phyloP scores from a whole-genome alignment of 306 rosid genomes.

The Cucumis melo region DNA sequence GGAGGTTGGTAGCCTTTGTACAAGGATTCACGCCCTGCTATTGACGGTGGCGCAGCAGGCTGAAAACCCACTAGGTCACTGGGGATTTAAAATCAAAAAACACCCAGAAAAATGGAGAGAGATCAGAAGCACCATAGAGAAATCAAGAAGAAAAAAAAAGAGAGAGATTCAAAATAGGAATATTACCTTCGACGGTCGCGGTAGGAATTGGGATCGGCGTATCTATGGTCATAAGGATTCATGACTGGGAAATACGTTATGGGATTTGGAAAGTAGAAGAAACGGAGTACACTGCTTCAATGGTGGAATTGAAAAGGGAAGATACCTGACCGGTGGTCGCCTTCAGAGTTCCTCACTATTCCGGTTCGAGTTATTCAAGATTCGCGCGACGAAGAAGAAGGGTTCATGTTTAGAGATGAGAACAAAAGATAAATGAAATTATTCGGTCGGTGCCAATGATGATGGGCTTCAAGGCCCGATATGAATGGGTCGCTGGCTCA shows the following conservation, averaged over 20 bases:
- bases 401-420: not conserved
- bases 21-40: slow-evolving; percentile 17
- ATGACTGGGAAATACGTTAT: not conserved
- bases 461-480: not conserved
- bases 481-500: not conserved
- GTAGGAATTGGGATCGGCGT: slow-evolving; percentile 50
- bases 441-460: not conserved
- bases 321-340: not conserved
- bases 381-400: not conserved
- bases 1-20: slow-evolving; percentile 24
- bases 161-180: not conserved
- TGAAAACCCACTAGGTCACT: slow-evolving; percentile 53
- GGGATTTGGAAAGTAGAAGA: not conserved
- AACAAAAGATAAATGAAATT: not conserved
- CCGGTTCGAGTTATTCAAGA: not conserved
- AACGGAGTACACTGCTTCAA: not conserved
- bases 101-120: not conserved
- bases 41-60: slow-evolving; percentile 18
- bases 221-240: slow-evolving; percentile 50
- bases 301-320: not conserved
- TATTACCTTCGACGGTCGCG: slow-evolving; percentile 71
- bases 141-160: not conserved
- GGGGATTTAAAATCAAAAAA: not conserved
- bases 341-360: not conserved
- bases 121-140: not conserved